These are phyloP conservation scores for Globisporangium spinosum DNA, from an alignment of 352 stramenopile species.

Conservation along the genomic window DNA sequence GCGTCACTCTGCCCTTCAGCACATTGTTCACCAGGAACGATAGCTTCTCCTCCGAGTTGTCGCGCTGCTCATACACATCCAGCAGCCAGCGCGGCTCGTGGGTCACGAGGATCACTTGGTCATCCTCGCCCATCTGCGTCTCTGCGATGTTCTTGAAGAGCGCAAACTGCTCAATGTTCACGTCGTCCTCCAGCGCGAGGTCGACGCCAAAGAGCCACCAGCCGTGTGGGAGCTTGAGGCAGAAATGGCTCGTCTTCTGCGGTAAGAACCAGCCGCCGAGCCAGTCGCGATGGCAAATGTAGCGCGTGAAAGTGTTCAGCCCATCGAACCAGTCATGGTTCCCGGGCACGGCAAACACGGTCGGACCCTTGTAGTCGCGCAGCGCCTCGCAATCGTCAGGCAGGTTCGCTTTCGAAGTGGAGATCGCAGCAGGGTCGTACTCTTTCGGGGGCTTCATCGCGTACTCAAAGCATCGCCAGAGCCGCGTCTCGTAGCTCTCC, in stretches of 20 bases:
- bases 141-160: slow-evolving; percentile 87
- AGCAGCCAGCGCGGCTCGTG: slow-evolving; percentile 92
- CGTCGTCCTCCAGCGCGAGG: slow-evolving; percentile 89
- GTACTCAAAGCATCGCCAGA: slow-evolving; percentile 93
- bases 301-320: slow-evolving; percentile 90
- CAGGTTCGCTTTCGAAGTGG: slow-evolving; percentile 67
- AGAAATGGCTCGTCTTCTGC: slow-evolving; percentile 92
- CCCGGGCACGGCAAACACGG: slow-evolving; percentile 77
- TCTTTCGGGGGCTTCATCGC: slow-evolving; percentile 86
- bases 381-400: slow-evolving; percentile 47
- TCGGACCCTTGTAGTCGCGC: slow-evolving; percentile 65
- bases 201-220: slow-evolving; percentile 93
- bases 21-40: slow-evolving; percentile 73
- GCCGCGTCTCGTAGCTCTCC: slow-evolving; percentile 87
- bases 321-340: slow-evolving; percentile 96
- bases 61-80: slow-evolving; percentile 80
- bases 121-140: slow-evolving; percentile 68
- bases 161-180: slow-evolving; percentile 91
- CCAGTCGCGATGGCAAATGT: slow-evolving; percentile 90
- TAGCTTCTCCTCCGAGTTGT: slow-evolving; percentile 71
- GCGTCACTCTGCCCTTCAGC: slow-evolving; percentile 63
- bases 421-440: slow-evolving; percentile 89
- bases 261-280: slow-evolving; percentile 91
- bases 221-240: slow-evolving; percentile 82
- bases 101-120: slow-evolving; percentile 90